Evolutionary conservation across 805 yeast species (phyloP), one percentile per base, ranked within the genome.

Genomic region (Wickerhamomyces queroliae): DNA sequence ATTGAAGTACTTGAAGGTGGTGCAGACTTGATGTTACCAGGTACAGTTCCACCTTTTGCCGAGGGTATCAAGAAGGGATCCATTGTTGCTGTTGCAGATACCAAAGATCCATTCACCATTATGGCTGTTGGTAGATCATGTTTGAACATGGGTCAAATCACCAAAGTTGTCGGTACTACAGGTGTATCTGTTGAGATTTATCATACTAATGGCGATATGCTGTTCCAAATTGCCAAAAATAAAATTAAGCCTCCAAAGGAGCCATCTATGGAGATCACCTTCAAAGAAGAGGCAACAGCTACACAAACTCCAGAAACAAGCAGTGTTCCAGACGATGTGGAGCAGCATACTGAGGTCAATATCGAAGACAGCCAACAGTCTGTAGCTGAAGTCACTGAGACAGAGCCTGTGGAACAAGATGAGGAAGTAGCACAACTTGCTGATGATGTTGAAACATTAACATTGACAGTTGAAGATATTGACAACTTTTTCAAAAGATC

Each of bases 21-120:
- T 11, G 96, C 98, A 0, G 74, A 84, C 50, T 61, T 85, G 45
- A 83, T 84, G 89, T 65, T 83, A 25, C 84, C 89, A 3, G 95
- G 95, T 2, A 59, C 73, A 6, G 61, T 74, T 4, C 75, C 74
- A 4, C 79, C 79, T 0, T 80, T 83, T 49, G 85, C 81, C 35
- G 33, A 47, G 0, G 48, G 70, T 5, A 66, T 74, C 5, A 50
- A 46, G 3, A 62, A 61, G 34, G 95, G 88, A 0, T 52, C 69
- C 0, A 54, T 86, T 3, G 95, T 89, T 16, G 95, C 84, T 1
- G 69, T 91, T 20, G 87, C 81, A 0, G 75, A 77, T 45, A 64
- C 69, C 22, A 69, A 72, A 13, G 55, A 68, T 18, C 95, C 95
- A 0, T 58, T 71, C 2, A 81, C 82, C 10, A 70, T 79, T 0